Evolutionary conservation across 2,329 filamentous ascomycete species (phyloP).

Genomic region (Tolypocladium inflatum): DNA sequence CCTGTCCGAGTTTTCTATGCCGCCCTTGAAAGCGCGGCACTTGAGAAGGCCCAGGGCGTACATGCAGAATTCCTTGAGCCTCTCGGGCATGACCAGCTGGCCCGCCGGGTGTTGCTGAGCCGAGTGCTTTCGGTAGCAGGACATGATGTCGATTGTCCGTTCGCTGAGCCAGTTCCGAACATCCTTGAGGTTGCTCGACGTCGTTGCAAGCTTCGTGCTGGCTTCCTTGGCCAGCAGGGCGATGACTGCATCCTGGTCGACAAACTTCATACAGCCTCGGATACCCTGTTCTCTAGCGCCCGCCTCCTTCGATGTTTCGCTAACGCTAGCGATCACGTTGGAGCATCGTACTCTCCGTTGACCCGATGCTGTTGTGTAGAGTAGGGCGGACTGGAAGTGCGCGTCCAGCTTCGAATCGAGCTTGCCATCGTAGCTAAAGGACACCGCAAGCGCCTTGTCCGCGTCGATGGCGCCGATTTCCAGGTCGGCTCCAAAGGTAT

Average conservation of each 20-base stretch:
- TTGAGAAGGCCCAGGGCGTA: slow-evolving; percentile 88
- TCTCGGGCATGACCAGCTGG: slow-evolving; percentile 89
- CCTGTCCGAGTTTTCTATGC: slow-evolving; percentile 82
- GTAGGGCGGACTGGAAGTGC: slow-evolving; percentile 89
- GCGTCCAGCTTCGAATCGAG: slow-evolving; percentile 94
- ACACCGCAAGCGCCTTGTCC: slow-evolving; percentile 85
- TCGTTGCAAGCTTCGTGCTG: slow-evolving; percentile 66
- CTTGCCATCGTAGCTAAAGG: slow-evolving; percentile 94
- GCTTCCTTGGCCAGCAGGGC: slow-evolving; percentile 88
- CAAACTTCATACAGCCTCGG: slow-evolving; percentile 78
- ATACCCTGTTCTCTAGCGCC: slow-evolving; percentile 41
- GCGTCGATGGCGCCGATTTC: slow-evolving; percentile 89
- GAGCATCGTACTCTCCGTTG: slow-evolving; percentile 86
- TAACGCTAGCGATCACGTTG: slow-evolving; percentile 89
- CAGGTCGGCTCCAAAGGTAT: slow-evolving; percentile 88
- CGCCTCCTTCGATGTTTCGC: slow-evolving; percentile 47
- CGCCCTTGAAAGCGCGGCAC: slow-evolving; percentile 85
- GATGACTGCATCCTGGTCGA: slow-evolving; percentile 91
- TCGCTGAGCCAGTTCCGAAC: slow-evolving; percentile 76
- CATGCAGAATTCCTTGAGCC: slow-evolving; percentile 94
- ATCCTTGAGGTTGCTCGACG: slow-evolving; percentile 69
- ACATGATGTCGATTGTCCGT: slow-evolving; percentile 85
- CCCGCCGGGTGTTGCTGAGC: slow-evolving; percentile 77
- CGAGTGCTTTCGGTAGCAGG: slow-evolving; percentile 87
- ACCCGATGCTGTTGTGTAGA: slow-evolving; percentile 87